Base-by-base conservation (phyloP, 768 basidiomycete genomes). In the Lactarius vividus region DNA sequence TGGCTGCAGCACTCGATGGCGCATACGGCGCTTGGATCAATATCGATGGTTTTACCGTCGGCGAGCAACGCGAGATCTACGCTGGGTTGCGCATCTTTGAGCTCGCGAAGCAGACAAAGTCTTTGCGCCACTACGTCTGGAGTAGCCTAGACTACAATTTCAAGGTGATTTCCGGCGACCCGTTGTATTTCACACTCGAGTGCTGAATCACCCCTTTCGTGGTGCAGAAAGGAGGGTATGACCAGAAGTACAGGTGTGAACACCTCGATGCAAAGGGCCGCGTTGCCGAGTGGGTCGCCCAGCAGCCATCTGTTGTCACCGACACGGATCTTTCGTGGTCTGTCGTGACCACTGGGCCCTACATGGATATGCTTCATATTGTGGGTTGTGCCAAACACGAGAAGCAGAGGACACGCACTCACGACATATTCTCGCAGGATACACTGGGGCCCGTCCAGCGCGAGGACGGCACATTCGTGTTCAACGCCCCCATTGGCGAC, bases 251-350 rank as follows among this genome's bases (percentile, higher is more conserved):
- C 68, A 74, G 73, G 56, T 70, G 73, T 20, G 79, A 77, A 33
- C 79, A 80, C 62, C 71, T 75, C 66, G 77, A 81, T 58, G 79
- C 73, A 4, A 80, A 81, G 69, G 79, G 78, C 1, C 76, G 77
- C 37, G 73, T 81, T 3, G 71, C 71, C 13, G 80, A 79, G 42
- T 80, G 73, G 59, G 67, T 81, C 44, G 70, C 72, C 55, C 68
- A 70, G 18, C 78, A 79, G 63, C 72, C 75, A 7, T 77, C 77
- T 2, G 72, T 66, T 31, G 71, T 73, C 33, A 74, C 72, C 44
- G 74, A 77, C n/a, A 65, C 66, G 8, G 72, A 68, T 8, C 67
- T 79, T 29, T 74, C 73, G 16, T 80, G 78, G 79, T 75, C 75
- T 13, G 70, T 76, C n/a, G 70, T 80, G 62, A 77, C 77, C 20